A percentile compares a stretch with the other conserved stretches of the same genome.
These are phyloP conservation scores for Suillus alpinus DNA, from an alignment of 768 basidiomycete genomes.

Conservation along the genomic window DNA sequence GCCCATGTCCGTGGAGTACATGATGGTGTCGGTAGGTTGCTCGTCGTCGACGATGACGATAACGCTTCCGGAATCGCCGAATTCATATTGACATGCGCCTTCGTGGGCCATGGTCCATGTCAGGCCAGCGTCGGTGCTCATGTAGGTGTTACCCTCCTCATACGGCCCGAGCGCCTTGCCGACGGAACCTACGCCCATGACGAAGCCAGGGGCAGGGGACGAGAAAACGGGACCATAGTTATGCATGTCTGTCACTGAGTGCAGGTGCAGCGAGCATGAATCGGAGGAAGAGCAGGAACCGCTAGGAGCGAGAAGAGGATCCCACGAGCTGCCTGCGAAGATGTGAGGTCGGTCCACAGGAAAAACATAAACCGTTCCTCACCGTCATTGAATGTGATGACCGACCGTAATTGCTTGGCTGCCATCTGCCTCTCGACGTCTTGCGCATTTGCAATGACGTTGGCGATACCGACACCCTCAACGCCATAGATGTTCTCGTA, in stretches of 20 bases:
- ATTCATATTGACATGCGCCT: slow-evolving; percentile 92
- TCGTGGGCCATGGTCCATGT: slow-evolving; percentile 76
- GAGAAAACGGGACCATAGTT: slow-evolving; percentile 95
- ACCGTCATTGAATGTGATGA: slow-evolving; percentile 91
- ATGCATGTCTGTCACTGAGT: slow-evolving; percentile 90
- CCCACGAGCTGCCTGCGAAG: slow-evolving; percentile 66
- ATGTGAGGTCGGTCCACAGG: slow-evolving; percentile 1
- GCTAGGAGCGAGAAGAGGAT: slow-evolving; percentile 61
- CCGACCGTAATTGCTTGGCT: slow-evolving; percentile 71
- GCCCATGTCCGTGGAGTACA: slow-evolving; percentile 83
- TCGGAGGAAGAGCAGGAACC: slow-evolving; percentile 51
- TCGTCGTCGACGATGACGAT: slow-evolving; percentile 85
- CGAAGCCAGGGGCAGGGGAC: slow-evolving; percentile 89
- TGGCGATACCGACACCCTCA: slow-evolving; percentile 90
- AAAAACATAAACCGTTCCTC: slow-evolving; percentile 6
- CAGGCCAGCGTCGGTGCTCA: slow-evolving; percentile 86
- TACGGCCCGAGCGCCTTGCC: slow-evolving; percentile 69
- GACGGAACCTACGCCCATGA: slow-evolving; percentile 95
- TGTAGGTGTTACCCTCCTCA: slow-evolving; percentile 88
- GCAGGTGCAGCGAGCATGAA: slow-evolving; percentile 81
- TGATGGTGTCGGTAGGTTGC: slow-evolving; percentile 60
- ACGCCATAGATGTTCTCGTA: slow-evolving; percentile 86
- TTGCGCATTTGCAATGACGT: slow-evolving; percentile 78
- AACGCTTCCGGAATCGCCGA: slow-evolving; percentile 86
- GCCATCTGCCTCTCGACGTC: slow-evolving; percentile 73